A percentile compares a stretch with the other conserved stretches of the same genome.
phyloP scores from a whole-genome alignment of 495 filamentous ascomycete genomes.

The Collariella sp. region DNA sequence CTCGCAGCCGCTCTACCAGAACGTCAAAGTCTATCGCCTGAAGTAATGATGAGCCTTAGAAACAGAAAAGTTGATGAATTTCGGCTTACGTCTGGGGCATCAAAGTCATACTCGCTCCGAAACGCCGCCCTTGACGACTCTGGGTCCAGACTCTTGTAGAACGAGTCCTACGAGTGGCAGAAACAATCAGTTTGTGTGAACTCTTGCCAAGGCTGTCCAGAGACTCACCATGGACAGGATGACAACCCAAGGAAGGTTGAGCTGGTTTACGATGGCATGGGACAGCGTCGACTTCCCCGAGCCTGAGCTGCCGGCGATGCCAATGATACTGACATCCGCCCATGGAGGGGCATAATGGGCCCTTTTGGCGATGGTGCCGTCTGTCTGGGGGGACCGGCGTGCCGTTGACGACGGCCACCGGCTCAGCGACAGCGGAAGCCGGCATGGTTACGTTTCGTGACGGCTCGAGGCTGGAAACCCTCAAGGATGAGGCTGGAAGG shows the following conservation, averaged over 20 bases:
- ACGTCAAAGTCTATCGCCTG: conserved; percentile 88
- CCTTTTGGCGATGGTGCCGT: conserved; percentile 34
- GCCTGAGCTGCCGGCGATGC: conserved; percentile 89
- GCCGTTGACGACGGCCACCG: conserved; percentile 4
- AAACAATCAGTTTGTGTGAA: not conserved
- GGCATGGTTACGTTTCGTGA: not conserved
- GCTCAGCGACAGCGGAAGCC: not conserved
- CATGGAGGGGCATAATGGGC: conserved; percentile 87
- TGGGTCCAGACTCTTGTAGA: conserved; percentile 75
- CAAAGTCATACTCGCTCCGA: conserved; percentile 89
- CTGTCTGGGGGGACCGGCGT: conserved; percentile 13
- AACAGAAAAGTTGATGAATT: not conserved
- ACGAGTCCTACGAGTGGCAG: conserved; percentile 63
- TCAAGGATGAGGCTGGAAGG: no score
- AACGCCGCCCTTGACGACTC: conserved; percentile 73
- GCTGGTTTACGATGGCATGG: conserved; percentile 75
- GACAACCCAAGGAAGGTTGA: conserved; percentile 95
- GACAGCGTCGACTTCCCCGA: conserved; percentile 97
- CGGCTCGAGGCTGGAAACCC: not conserved
- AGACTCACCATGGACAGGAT: conserved; percentile 82
- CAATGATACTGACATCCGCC: conserved; percentile 90
- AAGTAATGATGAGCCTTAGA: conserved; percentile 10
- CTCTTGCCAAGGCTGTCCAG: not conserved
- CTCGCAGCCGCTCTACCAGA: conserved; percentile 67
- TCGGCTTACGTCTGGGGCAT: conserved; percentile 59